phyloP scores from a whole-genome alignment of 1,284 basidiomycete genomes.

The Cutaneotrichosporon cavernicola region DNA sequence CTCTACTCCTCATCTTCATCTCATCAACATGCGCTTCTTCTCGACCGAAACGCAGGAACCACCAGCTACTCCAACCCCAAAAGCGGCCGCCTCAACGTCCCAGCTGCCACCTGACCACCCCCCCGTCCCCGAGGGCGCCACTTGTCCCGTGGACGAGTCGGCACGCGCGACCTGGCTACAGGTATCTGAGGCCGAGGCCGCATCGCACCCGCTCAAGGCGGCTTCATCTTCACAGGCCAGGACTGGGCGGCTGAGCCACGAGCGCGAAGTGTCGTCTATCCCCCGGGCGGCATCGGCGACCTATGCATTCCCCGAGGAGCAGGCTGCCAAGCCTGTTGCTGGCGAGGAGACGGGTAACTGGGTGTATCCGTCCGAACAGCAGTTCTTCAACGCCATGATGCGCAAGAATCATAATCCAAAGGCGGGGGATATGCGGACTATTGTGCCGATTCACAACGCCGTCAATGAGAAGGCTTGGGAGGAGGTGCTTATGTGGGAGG shows the following conservation, averaged over 20 bases:
- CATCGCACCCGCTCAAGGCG: constrained; percentile 42
- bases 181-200: constrained; percentile 34
- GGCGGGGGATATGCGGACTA: constrained; percentile 83
- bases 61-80: neutral
- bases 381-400: constrained; percentile 94
- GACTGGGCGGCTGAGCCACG: constrained; percentile 47
- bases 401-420: constrained; percentile 82
- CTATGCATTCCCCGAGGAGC: constrained; percentile 27
- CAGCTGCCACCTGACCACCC: constrained; percentile 26
- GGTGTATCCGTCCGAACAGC: constrained; percentile 97
- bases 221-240: constrained; percentile 29
- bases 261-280: constrained; percentile 84
- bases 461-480: constrained; percentile 97
- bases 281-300: constrained; percentile 58
- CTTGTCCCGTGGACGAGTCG: constrained; percentile 69
- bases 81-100: neutral
- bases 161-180: constrained; percentile 53
- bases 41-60: constrained; percentile 10
- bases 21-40: constrained; percentile 14
- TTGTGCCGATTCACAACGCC: constrained; percentile 98
- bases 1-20: neutral
- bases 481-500: constrained; percentile 88
- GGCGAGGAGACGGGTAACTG: constrained; percentile 62
- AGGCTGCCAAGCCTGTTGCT: constrained; percentile 49
- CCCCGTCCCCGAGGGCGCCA: constrained; percentile 33